Percentiles rank a stretch among this genome's conserved stretches.
These are phyloP conservation scores for Umbelopsis sp. DNA, from an alignment of 192 early-diverging fungal species.

Conservation along the genomic window DNA sequence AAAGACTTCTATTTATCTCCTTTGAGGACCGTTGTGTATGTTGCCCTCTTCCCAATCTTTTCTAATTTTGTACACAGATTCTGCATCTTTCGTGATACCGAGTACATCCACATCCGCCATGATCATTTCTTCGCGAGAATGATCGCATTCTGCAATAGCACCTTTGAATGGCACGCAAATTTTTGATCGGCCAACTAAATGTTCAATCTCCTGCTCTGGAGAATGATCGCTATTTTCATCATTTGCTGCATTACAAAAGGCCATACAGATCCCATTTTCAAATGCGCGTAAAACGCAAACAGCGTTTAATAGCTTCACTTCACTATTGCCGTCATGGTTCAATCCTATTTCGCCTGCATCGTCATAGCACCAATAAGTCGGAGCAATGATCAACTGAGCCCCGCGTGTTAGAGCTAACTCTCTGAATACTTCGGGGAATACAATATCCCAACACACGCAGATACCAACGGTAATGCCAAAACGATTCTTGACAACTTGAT, in stretches of 20 bases:
- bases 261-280: conserved; percentile 36
- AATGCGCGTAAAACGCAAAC: conserved; percentile 28
- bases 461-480: conserved; percentile 33
- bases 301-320: conserved; percentile 28
- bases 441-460: conserved; percentile 39
- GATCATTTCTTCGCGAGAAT: conserved; percentile 33
- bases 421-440: conserved; percentile 32
- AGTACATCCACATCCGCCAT: conserved; percentile 25
- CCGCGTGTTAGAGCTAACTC: conserved; percentile 21
- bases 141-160: conserved; percentile 18
- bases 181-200: conserved; percentile 28
- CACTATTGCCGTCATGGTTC: conserved; percentile 16
- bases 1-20: background rate
- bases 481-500: conserved; percentile 22
- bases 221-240: background rate
- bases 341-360: conserved; percentile 16
- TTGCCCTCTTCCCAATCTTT: conserved; percentile 23
- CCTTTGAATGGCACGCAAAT: conserved; percentile 37
- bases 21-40: conserved; percentile 4
- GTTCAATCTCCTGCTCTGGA: conserved; percentile 21
- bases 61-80: conserved; percentile 31
- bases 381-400: conserved; percentile 31
- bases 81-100: conserved; percentile 17
- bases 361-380: conserved; percentile 31
- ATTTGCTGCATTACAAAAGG: conserved; percentile 34